Base-by-base conservation (phyloP, 805 yeast genomes). In the Maudiozyma pseudohumilis region DNA sequence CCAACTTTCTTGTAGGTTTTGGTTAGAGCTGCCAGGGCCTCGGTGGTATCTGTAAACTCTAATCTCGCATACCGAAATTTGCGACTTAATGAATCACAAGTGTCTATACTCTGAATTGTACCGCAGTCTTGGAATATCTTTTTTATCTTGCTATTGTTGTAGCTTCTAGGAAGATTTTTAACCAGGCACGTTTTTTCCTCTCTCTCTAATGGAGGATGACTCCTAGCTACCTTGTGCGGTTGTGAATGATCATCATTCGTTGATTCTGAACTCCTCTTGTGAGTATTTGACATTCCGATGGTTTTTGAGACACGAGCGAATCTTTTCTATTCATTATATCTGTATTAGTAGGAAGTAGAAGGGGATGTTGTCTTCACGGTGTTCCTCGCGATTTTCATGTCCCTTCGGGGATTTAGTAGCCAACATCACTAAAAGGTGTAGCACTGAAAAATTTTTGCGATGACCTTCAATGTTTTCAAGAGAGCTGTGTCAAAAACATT, bases 101-200 rank as follows among this genome's bases (percentile, higher is more conserved):
- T 45, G 27, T 52, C 56, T 1, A 74, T 45, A 13, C 65, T 65
- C 24, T 56, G 49, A 3, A 77, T 66, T 0, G 43, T 50, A 1
- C 92, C 94, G 57, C 88, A 83, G 20, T 74, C 80, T 27, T 55
- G 41, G 50, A 84, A 80, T 36, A 72, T 68, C 1, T 50, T 46
- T 2, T 45, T 37, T 1, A 81, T 35, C 3, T 64, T 63, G 2
- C 46, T 40, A 35, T 72, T 72, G 8, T 65, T 60, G 2, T 59
- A 52, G 6, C 56, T 51, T 0, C 40, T 26, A 0, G 80, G 71
- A 3, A 82, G 46, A 28, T 72, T 66, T 1, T 59, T 52, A 0
- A 80, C 75, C n/a, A 74, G n/a, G n/a, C n/a, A n/a, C n/a, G n/a
- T n/a, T n/a, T n/a, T n/a, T n/a, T n/a, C n/a, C n/a, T n/a, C n/a